Evolutionary conservation across 305 asterid genomes (phyloP).

Genomic region (Fraxinus nigra): DNA sequence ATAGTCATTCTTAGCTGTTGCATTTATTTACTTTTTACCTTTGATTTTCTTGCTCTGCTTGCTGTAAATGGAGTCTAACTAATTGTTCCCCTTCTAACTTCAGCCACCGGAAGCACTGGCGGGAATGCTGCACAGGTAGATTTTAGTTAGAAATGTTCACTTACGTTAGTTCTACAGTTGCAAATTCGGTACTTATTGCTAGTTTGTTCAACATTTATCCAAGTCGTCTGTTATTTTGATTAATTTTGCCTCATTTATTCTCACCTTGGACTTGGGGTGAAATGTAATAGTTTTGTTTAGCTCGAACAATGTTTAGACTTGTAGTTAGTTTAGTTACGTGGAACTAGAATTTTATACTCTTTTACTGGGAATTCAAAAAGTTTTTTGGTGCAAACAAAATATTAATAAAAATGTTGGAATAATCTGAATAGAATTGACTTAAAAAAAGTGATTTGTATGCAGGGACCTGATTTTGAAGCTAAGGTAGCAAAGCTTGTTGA

Average conservation of each 20-base stretch:
- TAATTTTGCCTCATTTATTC: background rate
- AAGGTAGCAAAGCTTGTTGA: constrained; percentile 82
- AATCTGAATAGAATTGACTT: background rate
- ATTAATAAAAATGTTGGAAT: background rate
- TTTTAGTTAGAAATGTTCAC: background rate
- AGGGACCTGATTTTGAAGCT: constrained; percentile 82
- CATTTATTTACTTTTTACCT: background rate
- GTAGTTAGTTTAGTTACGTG: background rate
- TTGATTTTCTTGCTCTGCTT: background rate
- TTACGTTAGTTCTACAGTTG: background rate
- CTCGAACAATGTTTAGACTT: background rate
- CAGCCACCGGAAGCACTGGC: constrained; percentile 48
- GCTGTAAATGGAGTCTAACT: constrained; percentile 15
- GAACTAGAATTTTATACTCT: background rate
- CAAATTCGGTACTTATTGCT: background rate
- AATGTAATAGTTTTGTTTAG: background rate
- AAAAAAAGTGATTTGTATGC: constrained; percentile 11
- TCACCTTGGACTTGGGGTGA: background rate
- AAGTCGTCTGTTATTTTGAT: background rate
- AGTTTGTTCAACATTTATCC: background rate
- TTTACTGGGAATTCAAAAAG: background rate
- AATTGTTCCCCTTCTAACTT: constrained; percentile 15
- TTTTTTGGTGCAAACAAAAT: background rate
- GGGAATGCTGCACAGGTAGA: constrained; percentile 49
- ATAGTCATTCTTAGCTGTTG: background rate